These are phyloP conservation scores for Fusarium sacchari DNA, from an alignment of 2,329 filamentous ascomycete species.

Conservation along the genomic window DNA sequence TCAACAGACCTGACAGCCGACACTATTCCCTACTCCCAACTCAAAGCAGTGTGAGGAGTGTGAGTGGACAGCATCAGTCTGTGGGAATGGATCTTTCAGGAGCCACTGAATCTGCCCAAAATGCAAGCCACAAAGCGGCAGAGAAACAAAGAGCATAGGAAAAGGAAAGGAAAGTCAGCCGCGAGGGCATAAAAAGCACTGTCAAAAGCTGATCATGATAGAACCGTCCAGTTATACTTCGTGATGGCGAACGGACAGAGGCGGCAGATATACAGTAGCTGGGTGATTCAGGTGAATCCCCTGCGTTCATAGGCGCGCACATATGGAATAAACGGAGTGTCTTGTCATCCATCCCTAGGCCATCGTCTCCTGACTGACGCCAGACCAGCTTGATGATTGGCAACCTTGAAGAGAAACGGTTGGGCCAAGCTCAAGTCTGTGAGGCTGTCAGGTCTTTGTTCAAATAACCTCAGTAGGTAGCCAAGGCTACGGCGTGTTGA, in stretches of 20 bases:
- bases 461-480: slow-evolving; percentile 16
- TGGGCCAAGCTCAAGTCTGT: slow-evolving; percentile 18
- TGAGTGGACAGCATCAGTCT: slow-evolving; percentile 32
- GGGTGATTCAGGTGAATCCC: background rate
- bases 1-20: background rate
- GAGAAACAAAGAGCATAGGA: slow-evolving; percentile 9
- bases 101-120: slow-evolving; percentile 26
- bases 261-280: background rate
- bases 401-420: slow-evolving; percentile 20
- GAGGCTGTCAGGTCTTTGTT: slow-evolving; percentile 5
- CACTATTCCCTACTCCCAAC: slow-evolving; percentile 1
- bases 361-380: background rate
- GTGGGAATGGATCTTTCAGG: slow-evolving; percentile 25
- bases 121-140: slow-evolving; percentile 25
- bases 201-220: background rate
- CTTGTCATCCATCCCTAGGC: too few species aligned
- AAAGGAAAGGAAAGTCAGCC: slow-evolving; percentile 5
- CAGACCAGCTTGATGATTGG: slow-evolving; percentile 6
- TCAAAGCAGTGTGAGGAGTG: slow-evolving; percentile 19
- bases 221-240: background rate
- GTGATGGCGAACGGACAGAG: background rate
- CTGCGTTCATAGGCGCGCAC: background rate
- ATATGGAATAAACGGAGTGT: slow-evolving; percentile 11
- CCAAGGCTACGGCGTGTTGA: slow-evolving; percentile 18
- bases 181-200: background rate